These are phyloP conservation scores for Claviceps pazoutovae DNA, from an alignment of 2,329 filamentous ascomycete genomes.

Conservation along the genomic window DNA sequence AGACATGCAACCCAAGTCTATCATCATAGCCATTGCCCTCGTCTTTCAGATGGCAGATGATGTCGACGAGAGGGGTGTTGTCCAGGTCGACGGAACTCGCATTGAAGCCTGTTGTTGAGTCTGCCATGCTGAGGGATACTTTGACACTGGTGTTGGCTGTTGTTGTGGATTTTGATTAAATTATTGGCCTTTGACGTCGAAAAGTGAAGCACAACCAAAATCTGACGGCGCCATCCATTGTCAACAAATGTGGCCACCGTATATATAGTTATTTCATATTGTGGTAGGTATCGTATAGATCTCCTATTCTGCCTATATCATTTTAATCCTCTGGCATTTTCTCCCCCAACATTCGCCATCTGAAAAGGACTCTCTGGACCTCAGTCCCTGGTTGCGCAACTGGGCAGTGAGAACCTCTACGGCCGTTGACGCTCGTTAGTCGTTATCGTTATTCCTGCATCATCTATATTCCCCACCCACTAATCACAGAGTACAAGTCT, in stretches of 20 bases:
- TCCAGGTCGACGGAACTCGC: conserved; percentile 53
- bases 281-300: not conserved
- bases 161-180: no score
- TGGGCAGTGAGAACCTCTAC: conserved; percentile 3
- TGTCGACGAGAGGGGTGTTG: conserved; percentile 11
- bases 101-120: conserved; percentile 32
- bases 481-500: no score
- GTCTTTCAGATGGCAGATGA: conserved; percentile 36
- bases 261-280: not conserved
- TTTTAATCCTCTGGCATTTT: not conserved
- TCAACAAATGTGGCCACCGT: not conserved
- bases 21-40: conserved; percentile 40
- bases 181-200: not conserved
- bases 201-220: not conserved
- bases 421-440: not conserved
- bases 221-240: not conserved
- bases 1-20: conserved; percentile 60
- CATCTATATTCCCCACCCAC: no score
- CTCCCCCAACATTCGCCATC: not conserved
- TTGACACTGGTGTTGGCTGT: not conserved
- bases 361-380: not conserved
- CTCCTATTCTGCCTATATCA: not conserved
- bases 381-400: not conserved
- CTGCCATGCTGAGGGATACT: conserved; percentile 11
- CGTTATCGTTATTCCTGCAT: not conserved